A percentile compares a stretch with the other conserved stretches of the same genome.
These are phyloP conservation scores for Boletellus sp. DNA, from an alignment of 768 basidiomycete species.

Conservation along the genomic window DNA sequence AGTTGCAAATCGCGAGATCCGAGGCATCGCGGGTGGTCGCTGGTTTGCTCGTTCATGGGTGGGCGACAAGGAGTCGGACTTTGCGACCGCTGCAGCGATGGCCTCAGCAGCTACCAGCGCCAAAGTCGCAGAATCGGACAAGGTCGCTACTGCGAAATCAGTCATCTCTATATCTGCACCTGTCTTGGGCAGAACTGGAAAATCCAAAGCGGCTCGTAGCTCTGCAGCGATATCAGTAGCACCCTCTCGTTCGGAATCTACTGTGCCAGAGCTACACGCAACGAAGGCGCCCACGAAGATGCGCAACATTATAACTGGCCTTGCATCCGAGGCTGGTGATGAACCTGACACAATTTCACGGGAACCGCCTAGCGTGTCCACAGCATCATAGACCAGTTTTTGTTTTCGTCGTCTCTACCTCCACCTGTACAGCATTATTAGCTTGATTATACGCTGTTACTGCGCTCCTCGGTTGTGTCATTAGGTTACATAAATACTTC, in stretches of 20 bases:
- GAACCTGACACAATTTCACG: conserved; percentile 41
- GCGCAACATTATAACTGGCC: conserved; percentile 55
- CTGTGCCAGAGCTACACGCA: conserved; percentile 42
- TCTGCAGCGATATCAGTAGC: conserved; percentile 46
- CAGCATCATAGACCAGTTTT: conserved; percentile 14
- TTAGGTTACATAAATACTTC: not conserved
- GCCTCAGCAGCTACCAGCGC: conserved; percentile 26
- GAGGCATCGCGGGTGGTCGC: conserved; percentile 79
- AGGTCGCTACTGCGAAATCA: conserved; percentile 34
- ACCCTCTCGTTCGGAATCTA: conserved; percentile 57
- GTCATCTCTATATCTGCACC: conserved; percentile 48
- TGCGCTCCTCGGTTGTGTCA: conserved; percentile 5
- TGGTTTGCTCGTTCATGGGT: conserved; percentile 83
- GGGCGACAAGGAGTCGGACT: conserved; percentile 77
- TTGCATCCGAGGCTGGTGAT: conserved; percentile 46
- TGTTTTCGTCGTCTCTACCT: conserved; percentile 6
- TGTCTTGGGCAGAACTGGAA: conserved; percentile 38
- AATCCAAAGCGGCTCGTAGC: conserved; percentile 36
- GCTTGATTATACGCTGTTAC: not conserved
- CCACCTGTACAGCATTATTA: conserved; percentile 10
- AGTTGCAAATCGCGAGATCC: conserved; percentile 67
- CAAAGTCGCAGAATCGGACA: conserved; percentile 28
- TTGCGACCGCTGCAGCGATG: conserved; percentile 38
- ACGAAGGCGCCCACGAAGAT: conserved; percentile 61
- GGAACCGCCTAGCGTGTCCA: conserved; percentile 18